phyloP scores from a whole-genome alignment of 306 rosid species.

The Quercus cerris region DNA sequence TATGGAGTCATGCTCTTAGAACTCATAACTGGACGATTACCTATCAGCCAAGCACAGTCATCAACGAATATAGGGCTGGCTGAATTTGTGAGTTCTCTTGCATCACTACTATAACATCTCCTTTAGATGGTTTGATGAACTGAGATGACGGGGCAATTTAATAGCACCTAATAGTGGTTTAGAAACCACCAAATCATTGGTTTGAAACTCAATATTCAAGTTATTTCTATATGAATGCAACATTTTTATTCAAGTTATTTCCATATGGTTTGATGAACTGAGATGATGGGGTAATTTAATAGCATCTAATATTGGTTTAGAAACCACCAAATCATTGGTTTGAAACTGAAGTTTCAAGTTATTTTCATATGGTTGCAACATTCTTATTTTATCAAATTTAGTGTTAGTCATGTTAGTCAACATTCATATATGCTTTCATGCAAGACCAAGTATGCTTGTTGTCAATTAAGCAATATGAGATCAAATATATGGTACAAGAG shows the following conservation, averaged over 20 bases:
- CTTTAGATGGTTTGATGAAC: neutral
- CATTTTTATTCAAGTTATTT: no score
- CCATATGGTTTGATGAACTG: no score
- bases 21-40: conserved; percentile 79
- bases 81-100: conserved; percentile 71
- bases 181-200: neutral
- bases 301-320: neutral
- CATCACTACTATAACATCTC: neutral
- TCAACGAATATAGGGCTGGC: conserved; percentile 81
- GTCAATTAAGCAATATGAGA: no score
- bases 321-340: neutral
- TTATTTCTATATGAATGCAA: neutral
- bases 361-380: neutral
- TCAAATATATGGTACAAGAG: neutral
- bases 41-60: conserved; percentile 59
- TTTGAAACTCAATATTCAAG: neutral
- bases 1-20: conserved; percentile 92
- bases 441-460: neutral
- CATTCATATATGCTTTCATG: neutral
- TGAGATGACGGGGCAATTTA: neutral
- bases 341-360: neutral
- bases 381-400: no score
- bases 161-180: neutral
- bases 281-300: neutral
- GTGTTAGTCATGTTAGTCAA: neutral